These are phyloP conservation scores for Cladosporium sp. DNA, from an alignment of 2,329 filamentous ascomycete species.

Conservation along the genomic window DNA sequence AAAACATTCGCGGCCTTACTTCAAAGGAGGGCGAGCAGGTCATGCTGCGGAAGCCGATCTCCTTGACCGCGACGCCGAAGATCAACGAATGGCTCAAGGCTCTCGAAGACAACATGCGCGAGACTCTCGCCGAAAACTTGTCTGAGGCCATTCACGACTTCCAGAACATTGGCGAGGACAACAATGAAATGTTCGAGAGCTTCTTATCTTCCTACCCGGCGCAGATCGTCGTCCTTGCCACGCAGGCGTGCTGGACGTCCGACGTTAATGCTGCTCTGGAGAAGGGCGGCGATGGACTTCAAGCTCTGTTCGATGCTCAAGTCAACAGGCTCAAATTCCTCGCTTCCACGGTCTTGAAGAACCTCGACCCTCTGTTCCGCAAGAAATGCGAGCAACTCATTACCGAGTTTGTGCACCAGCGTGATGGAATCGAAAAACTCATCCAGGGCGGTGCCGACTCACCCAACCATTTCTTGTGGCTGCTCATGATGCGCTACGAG, in stretches of 20 bases:
- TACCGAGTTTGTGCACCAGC: slow-evolving; percentile 97
- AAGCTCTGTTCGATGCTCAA: slow-evolving; percentile 72
- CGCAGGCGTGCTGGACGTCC: slow-evolving; percentile 90
- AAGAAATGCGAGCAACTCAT: slow-evolving; percentile 99
- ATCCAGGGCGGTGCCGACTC: slow-evolving; percentile 69
- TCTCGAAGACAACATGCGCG: slow-evolving; percentile 89
- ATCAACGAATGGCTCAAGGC: slow-evolving; percentile 99
- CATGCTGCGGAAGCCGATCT: slow-evolving; percentile 83
- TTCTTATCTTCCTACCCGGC: slow-evolving; percentile 85
- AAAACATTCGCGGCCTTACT: slow-evolving; percentile 83
- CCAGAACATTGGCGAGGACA: slow-evolving; percentile 63
- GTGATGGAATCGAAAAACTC: slow-evolving; percentile 86
- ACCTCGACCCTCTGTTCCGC: slow-evolving; percentile 78
- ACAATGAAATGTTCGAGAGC: slow-evolving; percentile 65
- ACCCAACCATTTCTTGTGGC: slow-evolving; percentile 82
- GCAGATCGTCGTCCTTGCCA: slow-evolving; percentile 91
- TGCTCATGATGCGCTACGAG: slow-evolving; percentile 94
- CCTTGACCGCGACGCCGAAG: slow-evolving; percentile 84
- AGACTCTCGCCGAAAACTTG: slow-evolving; percentile 84
- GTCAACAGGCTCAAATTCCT: slow-evolving; percentile 81
- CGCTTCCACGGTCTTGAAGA: slow-evolving; percentile 82
- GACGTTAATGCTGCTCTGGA: slow-evolving; percentile 74
- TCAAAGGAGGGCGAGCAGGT: slow-evolving; percentile 95
- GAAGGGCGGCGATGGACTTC: slow-evolving; percentile 65
- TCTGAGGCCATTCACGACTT: slow-evolving; percentile 83